These are phyloP conservation scores for Ilyonectria mors-panacis DNA, from an alignment of 2,329 filamentous ascomycete genomes.

Conservation along the genomic window DNA sequence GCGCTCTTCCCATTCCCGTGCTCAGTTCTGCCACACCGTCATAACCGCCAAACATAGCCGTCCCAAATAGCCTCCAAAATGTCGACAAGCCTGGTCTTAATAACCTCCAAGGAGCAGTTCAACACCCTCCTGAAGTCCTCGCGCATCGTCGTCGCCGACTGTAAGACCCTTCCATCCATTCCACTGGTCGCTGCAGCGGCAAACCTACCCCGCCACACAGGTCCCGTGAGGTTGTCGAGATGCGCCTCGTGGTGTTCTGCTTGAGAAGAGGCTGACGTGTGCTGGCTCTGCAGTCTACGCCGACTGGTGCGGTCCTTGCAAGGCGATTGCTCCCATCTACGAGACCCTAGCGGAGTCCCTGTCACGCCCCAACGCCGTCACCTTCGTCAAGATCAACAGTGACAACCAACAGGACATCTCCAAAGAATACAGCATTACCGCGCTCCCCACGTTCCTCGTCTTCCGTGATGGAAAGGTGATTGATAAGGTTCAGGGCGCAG, in stretches of 20 bases:
- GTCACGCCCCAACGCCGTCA: constrained; percentile 79
- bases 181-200: constrained; percentile 3
- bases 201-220: constrained; percentile 41
- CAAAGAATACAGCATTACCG: constrained; percentile 79
- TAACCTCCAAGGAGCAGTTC: constrained; percentile 73
- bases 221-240: constrained; percentile 27
- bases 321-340: constrained; percentile 86
- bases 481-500: constrained; percentile 81
- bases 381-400: constrained; percentile 90
- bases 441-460: constrained; percentile 92
- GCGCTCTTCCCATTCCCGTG: constrained; percentile 31
- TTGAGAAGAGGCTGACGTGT: constrained; percentile 34
- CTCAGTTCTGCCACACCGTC: constrained; percentile 43
- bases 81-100: constrained; percentile 49
- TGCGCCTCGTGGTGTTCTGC: constrained; percentile 30
- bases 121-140: constrained; percentile 77
- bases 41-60: constrained; percentile 38
- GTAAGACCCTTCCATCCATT: constrained; percentile 66
- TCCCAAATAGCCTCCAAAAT: constrained; percentile 46
- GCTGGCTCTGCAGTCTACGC: constrained; percentile 78
- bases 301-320: constrained; percentile 89
- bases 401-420: constrained; percentile 83
- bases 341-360: constrained; percentile 81
- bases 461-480: constrained; percentile 80
- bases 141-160: constrained; percentile 88